Conservation (phyloP, 2,329 filamentous ascomycete genomes). For the Diaporthe citri region DNA sequence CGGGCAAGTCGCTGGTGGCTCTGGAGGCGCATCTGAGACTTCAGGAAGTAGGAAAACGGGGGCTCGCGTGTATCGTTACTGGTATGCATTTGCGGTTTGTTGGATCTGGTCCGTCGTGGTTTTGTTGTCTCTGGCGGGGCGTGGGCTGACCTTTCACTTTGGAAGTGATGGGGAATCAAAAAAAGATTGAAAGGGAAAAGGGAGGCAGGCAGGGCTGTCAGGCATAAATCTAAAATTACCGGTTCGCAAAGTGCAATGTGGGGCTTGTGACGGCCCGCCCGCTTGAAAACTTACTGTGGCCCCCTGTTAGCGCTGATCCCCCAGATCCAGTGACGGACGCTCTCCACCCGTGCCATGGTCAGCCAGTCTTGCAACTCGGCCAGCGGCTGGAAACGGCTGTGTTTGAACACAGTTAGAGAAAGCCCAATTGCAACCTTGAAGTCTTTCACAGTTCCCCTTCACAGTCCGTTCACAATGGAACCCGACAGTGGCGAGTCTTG, state of each 20-base stretch:
- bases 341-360: conserved; percentile 17
- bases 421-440: background rate
- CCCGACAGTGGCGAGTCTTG: background rate
- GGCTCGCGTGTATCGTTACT: conserved; percentile 56
- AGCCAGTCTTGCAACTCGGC: background rate
- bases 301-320: conserved; percentile 30
- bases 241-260: conserved; percentile 15
- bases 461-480: background rate
- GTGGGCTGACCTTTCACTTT: conserved; percentile 36
- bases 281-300: conserved; percentile 22
- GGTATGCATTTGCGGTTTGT: conserved; percentile 67
- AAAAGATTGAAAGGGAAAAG: conserved; percentile 26
- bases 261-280: conserved; percentile 26
- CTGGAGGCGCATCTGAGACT: conserved; percentile 69
- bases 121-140: conserved; percentile 40
- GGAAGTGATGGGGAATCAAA: conserved; percentile 24
- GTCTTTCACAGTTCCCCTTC: background rate
- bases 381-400: conserved; percentile 23
- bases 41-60: conserved; percentile 63
- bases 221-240: conserved; percentile 31
- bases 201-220: conserved; percentile 24
- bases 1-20: conserved; percentile 62
- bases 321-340: conserved; percentile 19
- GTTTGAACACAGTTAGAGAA: background rate
- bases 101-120: conserved; percentile 39